Base-by-base conservation (phyloP, 2,329 filamentous ascomycete genomes). In the Westerdykella sp. region DNA sequence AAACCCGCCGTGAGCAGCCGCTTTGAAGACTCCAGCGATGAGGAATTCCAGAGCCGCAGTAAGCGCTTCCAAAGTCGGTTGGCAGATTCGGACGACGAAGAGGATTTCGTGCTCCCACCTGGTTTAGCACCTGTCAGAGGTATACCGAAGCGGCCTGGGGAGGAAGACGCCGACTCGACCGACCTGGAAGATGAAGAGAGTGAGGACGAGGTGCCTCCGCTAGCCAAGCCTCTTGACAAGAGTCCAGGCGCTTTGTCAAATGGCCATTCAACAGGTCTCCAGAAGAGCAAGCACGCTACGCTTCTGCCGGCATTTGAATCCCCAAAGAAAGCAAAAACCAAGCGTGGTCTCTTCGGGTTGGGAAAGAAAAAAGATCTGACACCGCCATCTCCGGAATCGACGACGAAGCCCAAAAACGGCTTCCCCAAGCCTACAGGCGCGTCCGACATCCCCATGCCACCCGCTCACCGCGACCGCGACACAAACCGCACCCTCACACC, bases 21-120 rank as follows among this genome's bases (percentile, higher is more conserved):
- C 1, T 85, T 88, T 54, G 79, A 72, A 1, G 83, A 87, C 55
- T 87, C 84, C 1, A 87, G 84, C 56, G 84, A 87, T 36, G 68
- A 67, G 21, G 71, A 73, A 7, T 40, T 44, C 2, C 62, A 60
- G 5, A 57, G 58, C 10, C 47, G 56, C 10, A 54, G 63, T 14
- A 54, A 50, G 5, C 55, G 52, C 11, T 75, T 74, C 56, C 62
- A 66, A 41, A 74, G 71, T 46, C 68, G 73, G 5, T 75, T 74
- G 45, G 71, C 64, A 1, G 73, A 75, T 45, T 75, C 72, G 2
- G 70, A 73, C 37, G 70, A 73, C 22, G 67, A 70, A 43, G 83
- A 85, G 37, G 72, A 73, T 12, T 60, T 70, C 46, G 53, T 56
- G 45, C 62, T 61, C 23, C 59, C 58, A 22, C 67, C 63, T 22